Base-by-base conservation (phyloP, 2,329 filamentous ascomycete genomes). In the Monilinia vaccinii-corymbosi region DNA sequence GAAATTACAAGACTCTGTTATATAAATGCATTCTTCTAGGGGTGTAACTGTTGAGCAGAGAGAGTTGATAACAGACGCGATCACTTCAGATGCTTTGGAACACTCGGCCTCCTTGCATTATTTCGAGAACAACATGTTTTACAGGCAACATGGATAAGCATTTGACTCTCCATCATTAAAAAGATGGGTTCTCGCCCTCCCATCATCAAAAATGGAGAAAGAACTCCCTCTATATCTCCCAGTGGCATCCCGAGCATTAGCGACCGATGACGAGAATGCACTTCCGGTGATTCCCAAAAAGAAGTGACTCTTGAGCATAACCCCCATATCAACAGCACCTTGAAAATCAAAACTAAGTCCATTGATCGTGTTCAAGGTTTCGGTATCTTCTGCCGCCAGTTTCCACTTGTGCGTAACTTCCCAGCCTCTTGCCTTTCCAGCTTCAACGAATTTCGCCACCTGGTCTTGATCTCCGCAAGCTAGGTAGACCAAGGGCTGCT, bases 201-300 rank as follows among this genome's bases (percentile, higher is more conserved):
- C 69, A 57, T 72, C 71, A 53, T 70, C 69, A 10, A 56, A 56
- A 1, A 68, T 13, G 18, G 64, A 61, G 45, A 73, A 67, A 2
- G 65, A 69, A 65, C 70, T 72, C 56, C 72, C 71, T n/a, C 72
- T 63, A 62, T 73, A 73, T n/a, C 71, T 65, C 14, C 70, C 71
- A 8, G 70, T 73, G 2, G 60, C 49, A 63, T 73, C 72, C 58
- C 72, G 69, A 58, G 68, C 65, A 66, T 73, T 73, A 25, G 63
- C 70, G 6, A 72, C 60, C 6, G 70, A 71, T 25, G 65, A 67
- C 25, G 68, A 71, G 45, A 73, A 73, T 21, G 71, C 72, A 63
- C 71, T 73, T 23, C 71, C 71, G 42, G 67, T 70, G 31, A 73
- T 66, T 21, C 72, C 72, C 16, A 73, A 46, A 60, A 73, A 73